Evolutionary conservation across 495 filamentous ascomycete genomes (phyloP).

Genomic region (Talaromyces wortmannii): DNA sequence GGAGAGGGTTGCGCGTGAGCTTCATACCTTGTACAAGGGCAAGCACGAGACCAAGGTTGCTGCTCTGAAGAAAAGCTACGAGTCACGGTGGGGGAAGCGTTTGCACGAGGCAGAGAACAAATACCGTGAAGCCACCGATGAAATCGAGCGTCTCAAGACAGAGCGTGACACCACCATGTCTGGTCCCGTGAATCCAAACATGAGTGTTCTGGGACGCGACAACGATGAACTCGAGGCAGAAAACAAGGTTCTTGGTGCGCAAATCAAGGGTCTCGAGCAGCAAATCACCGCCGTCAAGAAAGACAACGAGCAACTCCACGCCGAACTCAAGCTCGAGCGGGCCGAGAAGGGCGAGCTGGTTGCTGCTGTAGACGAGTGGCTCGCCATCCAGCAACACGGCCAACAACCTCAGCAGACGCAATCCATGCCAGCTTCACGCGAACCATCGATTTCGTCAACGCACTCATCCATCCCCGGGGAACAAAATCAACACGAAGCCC

Average conservation of each 20-base stretch:
- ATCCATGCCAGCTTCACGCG: neutral
- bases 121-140: slow-evolving; percentile 56
- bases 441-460: slow-evolving; percentile 1
- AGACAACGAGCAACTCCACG: slow-evolving; percentile 57
- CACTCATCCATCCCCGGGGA: neutral
- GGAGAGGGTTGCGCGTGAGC: slow-evolving; percentile 81
- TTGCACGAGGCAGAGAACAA: slow-evolving; percentile 65
- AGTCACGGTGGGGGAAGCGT: slow-evolving; percentile 81
- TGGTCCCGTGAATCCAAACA: slow-evolving; percentile 42
- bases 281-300: slow-evolving; percentile 58
- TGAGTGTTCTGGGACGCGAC: slow-evolving; percentile 26
- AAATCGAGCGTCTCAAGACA: slow-evolving; percentile 64
- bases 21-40: slow-evolving; percentile 89
- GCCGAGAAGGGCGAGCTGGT: slow-evolving; percentile 93
- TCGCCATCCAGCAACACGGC: slow-evolving; percentile 39
- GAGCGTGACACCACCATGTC: slow-evolving; percentile 61
- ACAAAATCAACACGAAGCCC: neutral
- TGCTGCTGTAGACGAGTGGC: slow-evolving; percentile 89
- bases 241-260: slow-evolving; percentile 47
- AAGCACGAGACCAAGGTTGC: slow-evolving; percentile 95
- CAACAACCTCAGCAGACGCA: slow-evolving; percentile 9
- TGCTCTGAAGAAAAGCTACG: slow-evolving; percentile 92
- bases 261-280: slow-evolving; percentile 62
- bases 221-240: slow-evolving; percentile 47
- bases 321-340: slow-evolving; percentile 65